These are phyloP conservation scores for Fusarium coffeatum DNA, from an alignment of 2,329 filamentous ascomycete genomes.

Conservation along the genomic window DNA sequence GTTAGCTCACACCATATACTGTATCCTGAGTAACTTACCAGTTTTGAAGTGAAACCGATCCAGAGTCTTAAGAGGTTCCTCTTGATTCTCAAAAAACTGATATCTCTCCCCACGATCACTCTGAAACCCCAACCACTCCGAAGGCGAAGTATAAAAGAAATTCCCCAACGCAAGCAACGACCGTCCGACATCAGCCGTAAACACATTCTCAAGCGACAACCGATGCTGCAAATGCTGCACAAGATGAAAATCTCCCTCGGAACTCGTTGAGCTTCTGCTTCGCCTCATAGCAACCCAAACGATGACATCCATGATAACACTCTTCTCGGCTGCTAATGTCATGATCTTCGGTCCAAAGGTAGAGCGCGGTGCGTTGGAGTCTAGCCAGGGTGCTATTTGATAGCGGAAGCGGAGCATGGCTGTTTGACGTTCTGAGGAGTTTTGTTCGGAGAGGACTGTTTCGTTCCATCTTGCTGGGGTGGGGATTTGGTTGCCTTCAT, in stretches of 20 bases:
- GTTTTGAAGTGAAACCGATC: slow-evolving; percentile 18
- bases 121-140: slow-evolving; percentile 1
- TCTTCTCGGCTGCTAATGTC: slow-evolving; percentile 14
- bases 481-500: slow-evolving; percentile 21
- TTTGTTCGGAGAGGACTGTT: slow-evolving; percentile 21
- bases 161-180: slow-evolving; percentile 8
- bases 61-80: slow-evolving; percentile 16
- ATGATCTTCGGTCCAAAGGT: slow-evolving; percentile 17
- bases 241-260: slow-evolving; percentile 1
- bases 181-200: neutral
- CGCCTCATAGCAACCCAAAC: slow-evolving; percentile 22
- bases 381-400: slow-evolving; percentile 29
- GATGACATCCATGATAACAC: slow-evolving; percentile 13
- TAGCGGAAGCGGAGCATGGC: slow-evolving; percentile 34
- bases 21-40: neutral
- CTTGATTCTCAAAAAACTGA: slow-evolving; percentile 7
- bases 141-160: slow-evolving; percentile 20
- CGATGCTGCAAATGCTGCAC: slow-evolving; percentile 20
- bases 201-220: neutral
- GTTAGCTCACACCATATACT: neutral
- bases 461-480: slow-evolving; percentile 25
- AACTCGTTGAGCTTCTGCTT: neutral
- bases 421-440: slow-evolving; percentile 26
- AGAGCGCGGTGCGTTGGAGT: slow-evolving; percentile 25
- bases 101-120: neutral